Evolutionary conservation across 768 basidiomycete species (phyloP).

Genomic region (Hypholoma fasciculare): DNA sequence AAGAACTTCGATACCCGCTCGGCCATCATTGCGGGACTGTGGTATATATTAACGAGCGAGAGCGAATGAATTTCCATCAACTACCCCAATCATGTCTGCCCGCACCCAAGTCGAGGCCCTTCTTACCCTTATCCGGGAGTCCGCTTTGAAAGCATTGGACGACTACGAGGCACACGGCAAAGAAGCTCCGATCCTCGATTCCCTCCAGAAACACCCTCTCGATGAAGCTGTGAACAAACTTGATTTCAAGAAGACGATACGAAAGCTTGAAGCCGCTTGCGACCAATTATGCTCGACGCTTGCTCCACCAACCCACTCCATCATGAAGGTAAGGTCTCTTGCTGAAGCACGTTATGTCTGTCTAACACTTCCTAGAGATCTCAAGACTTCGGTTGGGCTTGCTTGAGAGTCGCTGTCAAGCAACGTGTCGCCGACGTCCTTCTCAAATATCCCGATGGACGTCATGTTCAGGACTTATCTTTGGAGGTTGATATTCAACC

Average conservation of each 20-base stretch:
- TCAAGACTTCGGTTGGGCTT: constrained; percentile 31
- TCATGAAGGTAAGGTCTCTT: constrained; percentile 26
- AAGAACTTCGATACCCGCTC: neutral
- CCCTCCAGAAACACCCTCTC: constrained; percentile 30
- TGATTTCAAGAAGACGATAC: constrained; percentile 28
- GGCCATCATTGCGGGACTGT: neutral
- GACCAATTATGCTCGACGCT: constrained; percentile 31
- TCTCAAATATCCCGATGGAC: constrained; percentile 31
- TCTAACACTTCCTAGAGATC: neutral
- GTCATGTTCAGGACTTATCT: constrained; percentile 33
- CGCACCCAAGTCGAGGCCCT: constrained; percentile 12
- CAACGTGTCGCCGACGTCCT: constrained; percentile 40
- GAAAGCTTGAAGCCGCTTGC: constrained; percentile 34
- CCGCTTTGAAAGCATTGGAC: constrained; percentile 11
- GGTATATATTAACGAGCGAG: neutral
- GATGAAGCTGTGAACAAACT: constrained; percentile 24
- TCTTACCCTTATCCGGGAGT: constrained; percentile 8
- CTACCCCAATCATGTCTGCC: constrained; percentile 6
- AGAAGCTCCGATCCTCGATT: constrained; percentile 32
- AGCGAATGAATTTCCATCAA: neutral
- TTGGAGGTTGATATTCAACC: constrained; percentile 28
- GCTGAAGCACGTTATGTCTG: neutral
- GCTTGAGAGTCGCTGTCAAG: constrained; percentile 31
- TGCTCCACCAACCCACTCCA: constrained; percentile 28
- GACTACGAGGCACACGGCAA: constrained; percentile 9